Base-by-base conservation (phyloP, 305 asterid species). In the Fraxinus angustifolia region DNA sequence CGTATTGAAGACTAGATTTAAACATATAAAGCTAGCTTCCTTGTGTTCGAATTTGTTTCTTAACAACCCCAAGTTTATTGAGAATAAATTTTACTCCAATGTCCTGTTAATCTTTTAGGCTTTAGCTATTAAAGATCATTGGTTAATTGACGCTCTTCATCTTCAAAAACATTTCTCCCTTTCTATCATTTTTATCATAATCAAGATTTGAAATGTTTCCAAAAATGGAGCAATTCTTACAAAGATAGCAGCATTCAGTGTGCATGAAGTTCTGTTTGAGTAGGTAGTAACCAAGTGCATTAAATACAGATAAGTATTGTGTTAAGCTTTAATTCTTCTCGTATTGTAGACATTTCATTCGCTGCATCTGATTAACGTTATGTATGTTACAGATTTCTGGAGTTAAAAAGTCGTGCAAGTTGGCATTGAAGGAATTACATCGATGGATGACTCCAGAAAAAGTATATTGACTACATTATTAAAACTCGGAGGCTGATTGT, bases 401-500 rank as follows among this genome's bases (percentile, higher is more conserved):
- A 73, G 84, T 88, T 77, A 83, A 88, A 84, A 34, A 91, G 72
- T 73, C 93, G 5, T 90, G 94, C 85, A 88, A 88, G 87, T 85
- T 80, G 83, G 92, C 92, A 36, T 80, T 93, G 88, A 92, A 87
- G 89, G 85, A 88, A 84, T 81, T 91, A 53, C 84, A 40, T 6
- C 77, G 34, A 78, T 93, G 98, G 98, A 91, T 90, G 94, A 89
- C 84, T 72, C 97, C 98, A 26, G 87, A 90, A 83, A 93, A 91
- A 28, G 98, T 93, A 88, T 79, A 6, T 73, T 48, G 8, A 58
- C 6, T 23, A 11, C 31, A 71, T n/a, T 50, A 14, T 11, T 34
- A 33, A 65, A 38, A 4, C 26, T 30, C 33, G 0, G 2, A 35
- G 6, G 35, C 4, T 8, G 26, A 6, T 23, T 6, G 10, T 38